phyloP scores from a whole-genome alignment of 1,284 basidiomycete species.

The Ceraceosorus guamensis region DNA sequence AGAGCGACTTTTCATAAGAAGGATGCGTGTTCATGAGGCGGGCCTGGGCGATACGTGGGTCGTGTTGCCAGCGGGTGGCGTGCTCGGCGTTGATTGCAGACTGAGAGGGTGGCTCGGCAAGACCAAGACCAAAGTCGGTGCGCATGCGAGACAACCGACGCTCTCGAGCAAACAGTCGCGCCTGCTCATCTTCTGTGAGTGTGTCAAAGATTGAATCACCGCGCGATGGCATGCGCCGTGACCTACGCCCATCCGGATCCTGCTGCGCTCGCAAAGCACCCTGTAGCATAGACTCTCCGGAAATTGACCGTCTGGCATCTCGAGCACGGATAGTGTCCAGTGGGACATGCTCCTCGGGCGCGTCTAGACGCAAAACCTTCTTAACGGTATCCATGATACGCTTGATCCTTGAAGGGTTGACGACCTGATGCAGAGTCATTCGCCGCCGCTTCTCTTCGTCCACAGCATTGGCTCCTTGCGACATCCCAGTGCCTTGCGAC shows the following conservation, averaged over 20 bases:
- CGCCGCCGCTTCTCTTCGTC: constrained; percentile 10
- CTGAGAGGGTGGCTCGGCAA: constrained; percentile 13
- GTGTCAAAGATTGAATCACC: constrained; percentile 11
- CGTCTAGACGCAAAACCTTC: constrained; percentile 52
- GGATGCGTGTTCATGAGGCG: constrained; percentile 85
- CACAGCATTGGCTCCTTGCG: neutral
- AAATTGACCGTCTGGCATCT: constrained; percentile 26
- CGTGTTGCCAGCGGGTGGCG: constrained; percentile 53
- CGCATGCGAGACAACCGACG: constrained; percentile 56
- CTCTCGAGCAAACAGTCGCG: constrained; percentile 56
- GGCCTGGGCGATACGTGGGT: constrained; percentile 71
- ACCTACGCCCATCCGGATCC: no score
- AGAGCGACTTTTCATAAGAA: constrained; percentile 82
- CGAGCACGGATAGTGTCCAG: constrained; percentile 51
- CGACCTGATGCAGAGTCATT: constrained; percentile 2
- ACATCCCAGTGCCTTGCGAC: neutral
- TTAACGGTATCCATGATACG: constrained; percentile 22
- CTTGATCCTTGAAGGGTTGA: constrained; percentile 14
- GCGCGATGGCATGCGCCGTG: neutral
- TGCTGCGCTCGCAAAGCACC: neutral
- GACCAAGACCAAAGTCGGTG: constrained; percentile 33
- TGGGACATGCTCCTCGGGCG: constrained; percentile 59
- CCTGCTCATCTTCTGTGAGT: constrained; percentile 27
- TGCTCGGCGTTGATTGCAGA: constrained; percentile 26
- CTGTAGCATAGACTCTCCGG: constrained; percentile 22